Evolutionary conservation across 2,329 filamentous ascomycete genomes (phyloP).

Genomic region (Diaporthe sp.): DNA sequence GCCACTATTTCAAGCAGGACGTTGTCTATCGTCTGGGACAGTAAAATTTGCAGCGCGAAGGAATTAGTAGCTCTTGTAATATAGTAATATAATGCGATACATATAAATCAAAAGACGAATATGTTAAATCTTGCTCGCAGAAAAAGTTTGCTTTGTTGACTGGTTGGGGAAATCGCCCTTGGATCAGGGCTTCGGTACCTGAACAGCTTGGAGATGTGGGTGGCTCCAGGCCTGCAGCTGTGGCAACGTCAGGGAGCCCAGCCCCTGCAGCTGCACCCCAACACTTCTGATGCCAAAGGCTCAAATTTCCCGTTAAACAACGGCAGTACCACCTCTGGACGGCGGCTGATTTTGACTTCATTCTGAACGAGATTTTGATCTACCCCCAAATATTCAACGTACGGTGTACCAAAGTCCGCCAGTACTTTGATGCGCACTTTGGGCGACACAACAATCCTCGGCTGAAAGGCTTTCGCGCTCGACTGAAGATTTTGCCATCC

Average conservation of each 20-base stretch:
- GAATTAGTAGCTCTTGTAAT: not conserved
- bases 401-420: not conserved
- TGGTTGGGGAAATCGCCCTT: no score
- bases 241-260: not conserved
- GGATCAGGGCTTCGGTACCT: not conserved
- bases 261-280: not conserved
- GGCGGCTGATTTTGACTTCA: not conserved
- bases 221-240: not conserved
- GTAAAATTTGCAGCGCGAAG: not conserved
- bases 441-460: not conserved
- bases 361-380: not conserved
- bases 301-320: not conserved
- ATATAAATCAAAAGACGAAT: no score
- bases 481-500: conserved; percentile 17
- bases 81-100: conserved; percentile 5
- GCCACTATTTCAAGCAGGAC: conserved; percentile 45
- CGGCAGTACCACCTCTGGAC: not conserved
- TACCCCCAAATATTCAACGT: not conserved
- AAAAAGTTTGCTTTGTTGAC: not conserved
- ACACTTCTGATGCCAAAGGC: not conserved
- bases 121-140: no score
- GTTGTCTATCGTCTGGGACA: conserved; percentile 44
- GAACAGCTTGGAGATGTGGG: not conserved
- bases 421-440: not conserved
- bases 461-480: not conserved